Base-by-base conservation (phyloP, 306 rosid genomes). In the Cucurbita maxima region DNA sequence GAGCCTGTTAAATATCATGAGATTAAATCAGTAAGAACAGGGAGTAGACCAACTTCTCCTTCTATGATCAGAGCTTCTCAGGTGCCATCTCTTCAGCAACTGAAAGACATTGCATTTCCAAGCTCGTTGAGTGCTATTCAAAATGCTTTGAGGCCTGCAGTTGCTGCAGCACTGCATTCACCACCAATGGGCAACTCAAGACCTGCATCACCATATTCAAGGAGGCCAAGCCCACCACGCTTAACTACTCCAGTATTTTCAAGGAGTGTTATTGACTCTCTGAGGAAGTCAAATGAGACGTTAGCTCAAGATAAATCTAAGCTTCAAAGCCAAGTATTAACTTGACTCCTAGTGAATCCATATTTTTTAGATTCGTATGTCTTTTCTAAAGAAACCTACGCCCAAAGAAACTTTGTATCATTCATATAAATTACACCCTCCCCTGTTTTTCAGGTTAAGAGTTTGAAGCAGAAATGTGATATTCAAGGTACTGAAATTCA, bases 161-260 rank as follows among this genome's bases (percentile, higher is more conserved):
- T 37, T 57, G 81, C 81, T 70, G 12, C 79, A 66, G 58, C 87
- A 3, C 83, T 86, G 52, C 77, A 71, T 25, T 51, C 84, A 41
- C 62, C 84, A 63, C 78, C 81, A 8, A 20, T 30, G 63, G 55
- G 77, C 55, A 73, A 37, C 77, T 76, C 91, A 9, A 91, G 87
- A 79, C 60, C 96, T 62, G 47, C 80, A 60, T 86, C 96, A 57
- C 96, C 96, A 0, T 88, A 82, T 75, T 38, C 91, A 66, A 86
- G 85, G 80, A 85, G 82, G 81, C 96, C 89, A 48, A 95, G 99
- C 87, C 96, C 96, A 55, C 92, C 96, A 9, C 89, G 89, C 12
- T 83, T 88, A 69, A 36, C 73, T 20, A 80, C 88, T 79, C 96
- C 96, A 16, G 85, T 86, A 80, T 89, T 89, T 77, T 95, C 97